Percentiles rank a stretch among this genome's conserved stretches.
Conservation (phyloP, 768 basidiomycete genomes). For the Melanogaster broomeanus region DNA sequence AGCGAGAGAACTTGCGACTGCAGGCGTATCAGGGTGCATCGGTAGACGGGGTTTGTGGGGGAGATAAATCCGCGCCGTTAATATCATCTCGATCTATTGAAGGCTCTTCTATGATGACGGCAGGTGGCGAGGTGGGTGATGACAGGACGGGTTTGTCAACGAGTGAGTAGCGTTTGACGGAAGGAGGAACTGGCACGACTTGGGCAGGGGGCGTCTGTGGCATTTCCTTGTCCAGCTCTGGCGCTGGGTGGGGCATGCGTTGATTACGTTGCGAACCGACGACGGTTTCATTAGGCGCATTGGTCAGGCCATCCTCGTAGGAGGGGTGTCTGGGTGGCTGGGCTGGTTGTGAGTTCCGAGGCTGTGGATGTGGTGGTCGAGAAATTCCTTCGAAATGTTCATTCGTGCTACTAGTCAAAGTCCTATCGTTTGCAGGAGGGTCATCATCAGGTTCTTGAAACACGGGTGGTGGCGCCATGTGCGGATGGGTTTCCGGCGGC, state of each 20-base stretch:
- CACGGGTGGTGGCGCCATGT: conserved; percentile 27
- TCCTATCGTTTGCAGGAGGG: conserved; percentile 13
- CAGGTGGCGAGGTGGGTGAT: conserved; percentile 43
- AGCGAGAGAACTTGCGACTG: conserved; percentile 78
- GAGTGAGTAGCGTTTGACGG: conserved; percentile 77
- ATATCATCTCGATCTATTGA: conserved; percentile 22
- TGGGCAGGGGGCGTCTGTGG: conserved; percentile 30
- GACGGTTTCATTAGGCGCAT: conserved; percentile 13
- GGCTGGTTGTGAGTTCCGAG: conserved; percentile 14
- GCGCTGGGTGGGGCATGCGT: conserved; percentile 15
- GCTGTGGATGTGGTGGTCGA: conserved; percentile 13
- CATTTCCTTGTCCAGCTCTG: conserved; percentile 24
- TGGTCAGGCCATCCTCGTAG: conserved; percentile 1
- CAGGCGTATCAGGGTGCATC: conserved; percentile 51
- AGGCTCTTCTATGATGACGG: conserved; percentile 46
- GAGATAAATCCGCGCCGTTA: conserved; percentile 30
- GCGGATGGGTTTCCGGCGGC: conserved; percentile 34
- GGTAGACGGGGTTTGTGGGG: conserved; percentile 40
- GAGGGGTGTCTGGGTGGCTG: conserved; percentile 1
- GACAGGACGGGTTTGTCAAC: conserved; percentile 64
- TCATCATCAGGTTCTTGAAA: conserved; percentile 36
- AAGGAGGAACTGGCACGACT: conserved; percentile 50
- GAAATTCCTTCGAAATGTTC: conserved; percentile 9
- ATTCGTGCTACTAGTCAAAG: conserved; percentile 5
- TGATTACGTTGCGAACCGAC: background rate